These are phyloP conservation scores for Aurantiochytrium sp. DNA, from an alignment of 108 stramenopile genomes.

Conservation along the genomic window DNA sequence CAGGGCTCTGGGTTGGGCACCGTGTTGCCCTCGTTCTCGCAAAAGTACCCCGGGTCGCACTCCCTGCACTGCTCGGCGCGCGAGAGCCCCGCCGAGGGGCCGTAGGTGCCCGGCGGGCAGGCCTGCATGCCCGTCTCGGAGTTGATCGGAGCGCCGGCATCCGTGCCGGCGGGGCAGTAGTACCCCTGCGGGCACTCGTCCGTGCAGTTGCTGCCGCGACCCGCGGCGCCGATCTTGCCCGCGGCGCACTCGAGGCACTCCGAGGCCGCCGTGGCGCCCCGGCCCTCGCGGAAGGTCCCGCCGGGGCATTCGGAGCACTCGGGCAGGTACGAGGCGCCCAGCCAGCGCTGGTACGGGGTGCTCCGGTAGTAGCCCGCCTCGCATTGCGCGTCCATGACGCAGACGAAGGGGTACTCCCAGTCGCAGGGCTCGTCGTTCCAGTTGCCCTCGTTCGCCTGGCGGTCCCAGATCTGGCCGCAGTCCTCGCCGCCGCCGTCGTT, in stretches of 20 bases:
- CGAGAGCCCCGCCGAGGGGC: not conserved
- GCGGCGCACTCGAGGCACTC: not conserved
- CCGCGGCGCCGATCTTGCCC: not conserved
- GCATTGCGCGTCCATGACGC: not conserved
- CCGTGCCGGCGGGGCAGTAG: not conserved
- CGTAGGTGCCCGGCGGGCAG: not conserved
- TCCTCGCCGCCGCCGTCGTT: not conserved
- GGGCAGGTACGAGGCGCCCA: not conserved
- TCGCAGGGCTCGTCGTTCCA: slow-evolving; percentile 7
- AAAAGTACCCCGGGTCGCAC: not conserved
- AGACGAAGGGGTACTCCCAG: not conserved
- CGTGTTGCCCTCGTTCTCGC: not conserved
- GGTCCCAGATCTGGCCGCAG: not conserved
- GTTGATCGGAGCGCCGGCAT: not conserved
- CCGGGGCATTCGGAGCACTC: not conserved
- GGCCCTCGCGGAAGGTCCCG: not conserved
- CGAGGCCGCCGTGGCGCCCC: not conserved
- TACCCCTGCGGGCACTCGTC: not conserved
- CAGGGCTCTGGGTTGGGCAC: not conserved
- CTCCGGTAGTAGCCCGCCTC: not conserved
- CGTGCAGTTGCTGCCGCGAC: not conserved
- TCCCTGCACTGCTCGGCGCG: not conserved
- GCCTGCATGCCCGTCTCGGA: not conserved
- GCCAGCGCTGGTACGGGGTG: not conserved
- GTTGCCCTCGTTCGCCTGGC: no score